A percentile compares a stretch with the other conserved stretches of the same genome.
phyloP scores from a whole-genome alignment of 2,329 filamentous ascomycete genomes.

The Colletotrichum agaves region DNA sequence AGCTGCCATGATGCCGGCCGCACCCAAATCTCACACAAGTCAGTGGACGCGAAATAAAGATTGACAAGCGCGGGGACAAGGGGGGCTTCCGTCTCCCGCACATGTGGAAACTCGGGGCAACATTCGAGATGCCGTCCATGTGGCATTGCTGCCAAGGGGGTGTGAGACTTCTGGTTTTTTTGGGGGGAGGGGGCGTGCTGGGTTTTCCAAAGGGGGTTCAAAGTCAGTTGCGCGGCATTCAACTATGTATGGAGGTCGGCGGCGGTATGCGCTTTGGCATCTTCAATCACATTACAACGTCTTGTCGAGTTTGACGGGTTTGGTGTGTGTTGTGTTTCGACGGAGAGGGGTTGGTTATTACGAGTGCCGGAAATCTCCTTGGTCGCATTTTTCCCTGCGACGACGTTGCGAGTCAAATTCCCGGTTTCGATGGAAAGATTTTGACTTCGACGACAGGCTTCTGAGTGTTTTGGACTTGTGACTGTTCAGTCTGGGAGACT shows the following conservation, averaged over 20 bases:
- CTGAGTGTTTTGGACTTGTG: slow-evolving; percentile 8
- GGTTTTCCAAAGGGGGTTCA: neutral
- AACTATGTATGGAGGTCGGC: neutral
- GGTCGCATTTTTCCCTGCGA: slow-evolving; percentile 7
- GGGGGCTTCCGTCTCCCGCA: neutral
- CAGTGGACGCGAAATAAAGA: neutral
- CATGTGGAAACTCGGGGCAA: neutral
- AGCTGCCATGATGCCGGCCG: neutral
- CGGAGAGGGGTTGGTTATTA: neutral
- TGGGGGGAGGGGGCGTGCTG: neutral
- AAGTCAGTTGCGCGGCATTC: neutral
- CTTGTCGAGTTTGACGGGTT: neutral
- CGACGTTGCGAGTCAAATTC: slow-evolving; percentile 27
- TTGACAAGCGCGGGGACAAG: slow-evolving; percentile 4
- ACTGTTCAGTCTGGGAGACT: slow-evolving; percentile 1
- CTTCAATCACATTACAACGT: neutral
- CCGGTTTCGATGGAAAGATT: slow-evolving; percentile 24
- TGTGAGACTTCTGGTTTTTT: neutral
- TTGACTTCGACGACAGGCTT: slow-evolving; percentile 10
- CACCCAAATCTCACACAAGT: neutral
- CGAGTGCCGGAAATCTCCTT: neutral
- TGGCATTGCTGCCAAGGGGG: neutral
- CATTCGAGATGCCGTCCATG: slow-evolving; percentile 8
- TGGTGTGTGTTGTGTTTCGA: neutral
- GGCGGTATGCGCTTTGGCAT: neutral